phyloP scores from a whole-genome alignment of 441 rosid genomes.

The Pelargonium citronellum region DNA sequence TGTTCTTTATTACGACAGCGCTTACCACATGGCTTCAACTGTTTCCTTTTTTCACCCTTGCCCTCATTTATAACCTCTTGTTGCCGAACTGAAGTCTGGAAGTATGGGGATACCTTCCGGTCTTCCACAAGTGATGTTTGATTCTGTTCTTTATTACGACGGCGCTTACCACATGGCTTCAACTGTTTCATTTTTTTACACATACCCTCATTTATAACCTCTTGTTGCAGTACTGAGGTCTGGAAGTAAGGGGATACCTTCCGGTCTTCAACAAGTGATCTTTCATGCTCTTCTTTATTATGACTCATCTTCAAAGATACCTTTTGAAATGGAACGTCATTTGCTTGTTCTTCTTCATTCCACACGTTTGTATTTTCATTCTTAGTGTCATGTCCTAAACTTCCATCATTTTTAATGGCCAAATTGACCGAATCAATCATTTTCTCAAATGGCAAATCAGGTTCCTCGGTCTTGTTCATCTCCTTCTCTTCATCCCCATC shows the following conservation, averaged over 20 bases:
- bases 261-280: not conserved
- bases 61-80: constrained; percentile 12
- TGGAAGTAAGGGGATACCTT: constrained; percentile 25
- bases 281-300: not conserved
- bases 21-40: not conserved
- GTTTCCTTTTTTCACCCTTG: constrained; percentile 10
- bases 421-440: not conserved
- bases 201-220: constrained; percentile 4
- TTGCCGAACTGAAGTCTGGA: constrained; percentile 16
- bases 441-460: not conserved
- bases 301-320: not conserved
- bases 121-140: too few relatives aligned
- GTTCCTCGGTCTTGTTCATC: not conserved
- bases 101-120: constrained; percentile 39
- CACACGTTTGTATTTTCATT: not conserved
- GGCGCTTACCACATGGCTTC: not conserved
- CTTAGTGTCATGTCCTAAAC: not conserved
- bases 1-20: too few relatives aligned
- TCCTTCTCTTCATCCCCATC: not conserved
- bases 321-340: not conserved
- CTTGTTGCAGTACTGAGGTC: constrained; percentile 9
- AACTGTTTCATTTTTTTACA: constrained; percentile 10
- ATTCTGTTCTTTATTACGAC: too few relatives aligned
- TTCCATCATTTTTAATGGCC: not conserved
- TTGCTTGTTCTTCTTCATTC: not conserved